Percentiles rank a stretch among this genome's conserved stretches.
Conservation (phyloP, 805 yeast genomes). For the Myxozyma kluyveri region DNA sequence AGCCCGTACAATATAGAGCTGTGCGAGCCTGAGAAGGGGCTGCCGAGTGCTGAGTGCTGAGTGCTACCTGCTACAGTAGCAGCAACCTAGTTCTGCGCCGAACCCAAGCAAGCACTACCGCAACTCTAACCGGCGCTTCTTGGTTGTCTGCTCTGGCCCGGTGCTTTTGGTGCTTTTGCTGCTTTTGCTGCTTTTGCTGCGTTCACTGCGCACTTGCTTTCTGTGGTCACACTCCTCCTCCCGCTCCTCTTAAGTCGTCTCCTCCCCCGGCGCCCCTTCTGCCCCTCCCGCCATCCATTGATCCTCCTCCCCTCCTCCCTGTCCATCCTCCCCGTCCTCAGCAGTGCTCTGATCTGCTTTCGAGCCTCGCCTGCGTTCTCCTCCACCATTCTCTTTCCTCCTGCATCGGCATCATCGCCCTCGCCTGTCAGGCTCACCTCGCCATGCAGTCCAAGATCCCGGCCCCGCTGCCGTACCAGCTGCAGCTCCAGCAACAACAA, state of each 20-base stretch:
- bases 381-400: neutral
- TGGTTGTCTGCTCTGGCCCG: no score
- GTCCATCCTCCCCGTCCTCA: neutral
- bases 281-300: neutral
- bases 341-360: neutral
- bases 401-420: neutral
- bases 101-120: no score
- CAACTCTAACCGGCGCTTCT: no score
- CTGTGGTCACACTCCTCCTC: neutral
- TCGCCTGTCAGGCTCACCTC: neutral
- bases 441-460: neutral
- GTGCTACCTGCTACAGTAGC: no score
- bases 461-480: no score
- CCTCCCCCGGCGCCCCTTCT: conserved; percentile 1
- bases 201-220: conserved; percentile 5
- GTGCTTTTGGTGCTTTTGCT: no score
- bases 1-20: no score
- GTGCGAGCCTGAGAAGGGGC: no score
- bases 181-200: neutral
- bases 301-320: conserved; percentile 1
- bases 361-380: neutral
- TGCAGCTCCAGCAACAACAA: no score
- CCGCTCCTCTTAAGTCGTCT: conserved; percentile 2
- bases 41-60: no score
- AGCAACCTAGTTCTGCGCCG: no score